phyloP scores from a whole-genome alignment of 495 filamentous ascomycete genomes.

The Penicillium bialowiezense region DNA sequence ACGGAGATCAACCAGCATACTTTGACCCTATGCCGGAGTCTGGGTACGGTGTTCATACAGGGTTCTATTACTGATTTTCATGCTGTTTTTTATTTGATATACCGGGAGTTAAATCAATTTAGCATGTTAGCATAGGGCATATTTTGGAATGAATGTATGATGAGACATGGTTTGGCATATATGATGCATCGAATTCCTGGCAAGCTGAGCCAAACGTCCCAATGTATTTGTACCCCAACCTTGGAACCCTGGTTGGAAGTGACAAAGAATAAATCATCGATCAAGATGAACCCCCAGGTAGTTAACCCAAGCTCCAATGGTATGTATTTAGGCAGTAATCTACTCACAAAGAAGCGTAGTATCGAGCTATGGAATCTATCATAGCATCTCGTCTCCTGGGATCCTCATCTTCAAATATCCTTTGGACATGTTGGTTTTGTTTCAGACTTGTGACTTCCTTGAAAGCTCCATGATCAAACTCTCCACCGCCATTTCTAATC shows the following conservation, averaged over 20 bases:
- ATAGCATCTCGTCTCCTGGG: constrained; percentile 14
- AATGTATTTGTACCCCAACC: background rate
- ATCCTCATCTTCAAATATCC: constrained; percentile 13
- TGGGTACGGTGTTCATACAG: constrained; percentile 28
- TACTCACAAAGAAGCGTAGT: constrained; percentile 1
- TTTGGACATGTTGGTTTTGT: constrained; percentile 12
- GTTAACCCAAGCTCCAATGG: background rate
- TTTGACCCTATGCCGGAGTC: constrained; percentile 28
- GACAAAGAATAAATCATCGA: no score
- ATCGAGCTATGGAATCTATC: constrained; percentile 11
- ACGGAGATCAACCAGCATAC: constrained; percentile 19
- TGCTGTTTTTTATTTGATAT: background rate
- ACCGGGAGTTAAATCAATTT: background rate
- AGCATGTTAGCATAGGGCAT: constrained; percentile 11
- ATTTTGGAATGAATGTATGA: constrained; percentile 2
- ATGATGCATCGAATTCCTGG: background rate
- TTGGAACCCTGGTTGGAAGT: no score
- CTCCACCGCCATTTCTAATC: background rate
- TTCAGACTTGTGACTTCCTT: constrained; percentile 6
- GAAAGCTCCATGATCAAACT: constrained; percentile 2
- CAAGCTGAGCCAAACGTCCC: background rate
- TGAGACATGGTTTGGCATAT: background rate
- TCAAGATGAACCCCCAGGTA: background rate
- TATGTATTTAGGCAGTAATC: background rate
- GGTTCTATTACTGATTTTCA: constrained; percentile 16